Conservation (phyloP, 2,329 filamentous ascomycete species). For the Zalaria obscura region DNA sequence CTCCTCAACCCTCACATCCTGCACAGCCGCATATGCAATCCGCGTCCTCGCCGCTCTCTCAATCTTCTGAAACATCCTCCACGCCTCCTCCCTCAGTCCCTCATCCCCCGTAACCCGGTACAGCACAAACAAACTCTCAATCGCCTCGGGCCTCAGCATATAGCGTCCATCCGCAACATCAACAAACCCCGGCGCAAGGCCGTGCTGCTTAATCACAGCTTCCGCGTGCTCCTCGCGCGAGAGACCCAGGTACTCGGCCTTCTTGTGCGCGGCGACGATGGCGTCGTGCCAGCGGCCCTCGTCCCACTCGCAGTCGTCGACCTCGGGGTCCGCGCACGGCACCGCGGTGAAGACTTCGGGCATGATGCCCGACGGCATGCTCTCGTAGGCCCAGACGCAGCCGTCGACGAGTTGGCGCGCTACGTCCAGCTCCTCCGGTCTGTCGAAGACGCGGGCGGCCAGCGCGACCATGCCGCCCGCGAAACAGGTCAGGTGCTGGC, state of each 20-base stretch:
- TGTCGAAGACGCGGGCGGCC: conserved; percentile 46
- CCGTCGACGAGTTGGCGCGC: conserved; percentile 47
- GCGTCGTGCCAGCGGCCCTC: conserved; percentile 28
- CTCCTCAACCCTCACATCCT: conserved; percentile 42
- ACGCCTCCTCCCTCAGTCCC: conserved; percentile 53
- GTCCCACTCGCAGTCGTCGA: conserved; percentile 25
- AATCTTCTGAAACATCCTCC: conserved; percentile 58
- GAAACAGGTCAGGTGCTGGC: conserved; percentile 56
- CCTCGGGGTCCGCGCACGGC: conserved; percentile 21
- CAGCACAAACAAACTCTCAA: conserved; percentile 69
- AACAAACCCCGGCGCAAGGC: conserved; percentile 41
- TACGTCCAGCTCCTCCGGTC: conserved; percentile 38
- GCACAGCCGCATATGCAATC: conserved; percentile 50
- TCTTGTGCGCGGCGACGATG: conserved; percentile 21
- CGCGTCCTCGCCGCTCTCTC: conserved; percentile 45
- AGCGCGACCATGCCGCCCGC: conserved; percentile 57
- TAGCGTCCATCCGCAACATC: conserved; percentile 44
- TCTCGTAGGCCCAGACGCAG: conserved; percentile 48
- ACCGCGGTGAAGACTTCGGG: conserved; percentile 43
- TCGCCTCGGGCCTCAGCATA: conserved; percentile 60
- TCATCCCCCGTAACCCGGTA: conserved; percentile 57
- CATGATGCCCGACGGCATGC: conserved; percentile 44
- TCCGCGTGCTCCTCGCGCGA: conserved; percentile 8
- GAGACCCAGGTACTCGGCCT: conserved; percentile 10
- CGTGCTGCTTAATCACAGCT: conserved; percentile 24